Base-by-base conservation (phyloP, 179 eudicot species). In the Pouteria campechiana region DNA sequence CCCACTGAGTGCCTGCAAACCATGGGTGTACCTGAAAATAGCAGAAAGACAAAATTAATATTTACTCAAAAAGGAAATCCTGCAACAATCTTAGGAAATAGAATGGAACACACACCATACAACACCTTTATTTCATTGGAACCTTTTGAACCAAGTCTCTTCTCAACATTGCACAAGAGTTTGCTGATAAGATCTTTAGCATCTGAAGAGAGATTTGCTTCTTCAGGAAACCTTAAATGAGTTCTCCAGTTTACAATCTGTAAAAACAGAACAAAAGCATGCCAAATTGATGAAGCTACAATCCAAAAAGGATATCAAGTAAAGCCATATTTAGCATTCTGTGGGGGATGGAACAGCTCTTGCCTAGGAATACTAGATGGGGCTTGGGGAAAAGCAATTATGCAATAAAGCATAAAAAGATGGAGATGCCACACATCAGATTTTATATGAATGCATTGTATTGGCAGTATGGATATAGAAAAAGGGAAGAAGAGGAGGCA, bases 181-280 rank as follows among this genome's bases (percentile, higher is more conserved):
- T 83, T 83, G 44, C 88, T 50, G 12, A 83, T 76, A 21, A 83
- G 84, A 69, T 79, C 94, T 51, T 79, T 83, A 43, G 94, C 94
- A 61, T 83, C 94, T 7, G 61, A 69, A 42, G 94, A 83, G 7
- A 83, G 59, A 46, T 77, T 83, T 55, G 94, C 94, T 67, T 83
- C 94, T 52, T 79, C 88, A 6, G 94, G 94, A 54, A 83, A 83
- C 59, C 79, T 83, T 34, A 83, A 59, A 58, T 83, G 77, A 55
- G 79, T 78, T 60, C 88, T 73, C 94, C 94, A 83, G 60, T 76
- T 83, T 37, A 83, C 94, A 56, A 83, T 83, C 93, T 82, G 75
- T 53, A 41, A 6, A 34, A 50, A 23, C 3, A 7, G 32, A 30
- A 16, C 32, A 31, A 41, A 60, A 34, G 37, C 17, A 14, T 6